Conservation (phyloP, 2,329 filamentous ascomycete species). For the Amphichorda felina region DNA sequence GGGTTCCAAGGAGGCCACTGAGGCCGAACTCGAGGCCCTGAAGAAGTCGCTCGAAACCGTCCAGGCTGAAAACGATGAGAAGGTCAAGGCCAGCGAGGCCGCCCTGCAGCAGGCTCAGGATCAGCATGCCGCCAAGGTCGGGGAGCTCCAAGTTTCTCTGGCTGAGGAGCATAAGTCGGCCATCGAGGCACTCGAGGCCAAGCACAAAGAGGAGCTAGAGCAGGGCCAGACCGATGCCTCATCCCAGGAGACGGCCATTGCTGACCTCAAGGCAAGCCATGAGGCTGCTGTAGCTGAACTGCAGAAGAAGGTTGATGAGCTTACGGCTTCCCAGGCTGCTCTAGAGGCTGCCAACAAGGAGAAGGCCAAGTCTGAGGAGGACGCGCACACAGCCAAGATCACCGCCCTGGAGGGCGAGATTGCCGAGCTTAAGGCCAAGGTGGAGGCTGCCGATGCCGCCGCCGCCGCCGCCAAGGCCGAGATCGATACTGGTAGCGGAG, state of each 20-base stretch:
- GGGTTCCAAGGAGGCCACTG: constrained; percentile 33
- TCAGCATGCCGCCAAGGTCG: constrained; percentile 36
- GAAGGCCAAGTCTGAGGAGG: constrained; percentile 30
- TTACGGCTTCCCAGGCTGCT: constrained; percentile 32
- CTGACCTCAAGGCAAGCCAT: constrained; percentile 37
- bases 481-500: constrained; percentile 28
- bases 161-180: constrained; percentile 35
- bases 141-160: constrained; percentile 35
- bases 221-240: constrained; percentile 30
- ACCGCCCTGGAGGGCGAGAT: constrained; percentile 40
- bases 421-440: constrained; percentile 34
- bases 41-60: constrained; percentile 36
- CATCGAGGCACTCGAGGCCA: constrained; percentile 37
- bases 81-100: constrained; percentile 18
- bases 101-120: constrained; percentile 25
- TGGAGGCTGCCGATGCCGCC: constrained; percentile 34
- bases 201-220: constrained; percentile 37
- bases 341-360: constrained; percentile 32
- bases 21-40: constrained; percentile 33
- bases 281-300: constrained; percentile 34
- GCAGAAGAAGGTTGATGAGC: constrained; percentile 42
- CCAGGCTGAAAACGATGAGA: constrained; percentile 20
- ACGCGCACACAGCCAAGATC: constrained; percentile 31
- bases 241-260: constrained; percentile 35
- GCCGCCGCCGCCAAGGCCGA: constrained; percentile 27